Evolutionary conservation across 306 rosid species (phyloP).

Genomic region (Erythrophleum fordii): DNA sequence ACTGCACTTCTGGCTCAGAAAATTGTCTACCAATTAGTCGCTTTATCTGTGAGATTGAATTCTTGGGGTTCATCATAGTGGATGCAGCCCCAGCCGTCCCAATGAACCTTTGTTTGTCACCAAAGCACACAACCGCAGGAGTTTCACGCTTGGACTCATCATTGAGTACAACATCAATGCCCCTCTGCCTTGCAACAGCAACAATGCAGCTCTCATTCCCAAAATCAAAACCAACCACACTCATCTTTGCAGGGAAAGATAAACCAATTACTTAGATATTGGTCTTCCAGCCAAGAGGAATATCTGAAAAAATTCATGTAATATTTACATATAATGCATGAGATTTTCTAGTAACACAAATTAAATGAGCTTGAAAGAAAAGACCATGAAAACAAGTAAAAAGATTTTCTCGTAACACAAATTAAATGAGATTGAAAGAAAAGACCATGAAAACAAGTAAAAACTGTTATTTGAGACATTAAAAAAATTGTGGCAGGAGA

Average conservation of each 20-base stretch:
- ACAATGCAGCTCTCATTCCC: slow-evolving; percentile 98
- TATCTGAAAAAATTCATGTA: not conserved
- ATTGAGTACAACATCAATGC: slow-evolving; percentile 93
- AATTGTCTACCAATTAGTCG: slow-evolving; percentile 73
- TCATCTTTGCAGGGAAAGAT: slow-evolving; percentile 59
- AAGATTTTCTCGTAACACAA: not conserved
- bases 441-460: not conserved
- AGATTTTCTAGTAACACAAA: not conserved
- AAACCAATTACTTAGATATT: not conserved
- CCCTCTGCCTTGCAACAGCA: slow-evolving; percentile 95
- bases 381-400: not conserved
- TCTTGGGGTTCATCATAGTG: slow-evolving; percentile 93
- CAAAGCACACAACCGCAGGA: slow-evolving; percentile 90
- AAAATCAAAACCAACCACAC: slow-evolving; percentile 96
- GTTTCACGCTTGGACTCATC: slow-evolving; percentile 98
- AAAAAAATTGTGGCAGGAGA: not conserved
- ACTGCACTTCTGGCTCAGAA: slow-evolving; percentile 82
- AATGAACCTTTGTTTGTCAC: slow-evolving; percentile 90
- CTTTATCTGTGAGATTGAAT: slow-evolving; percentile 84
- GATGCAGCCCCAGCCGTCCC: slow-evolving; percentile 98
- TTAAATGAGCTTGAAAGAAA: not conserved
- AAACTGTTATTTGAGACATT: not conserved
- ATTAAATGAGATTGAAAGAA: not conserved
- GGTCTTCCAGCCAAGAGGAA: slow-evolving; percentile 10
- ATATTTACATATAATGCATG: not conserved